Evolutionary conservation across 257 asterid species (phyloP).

Genomic region (Solanum phureja): DNA sequence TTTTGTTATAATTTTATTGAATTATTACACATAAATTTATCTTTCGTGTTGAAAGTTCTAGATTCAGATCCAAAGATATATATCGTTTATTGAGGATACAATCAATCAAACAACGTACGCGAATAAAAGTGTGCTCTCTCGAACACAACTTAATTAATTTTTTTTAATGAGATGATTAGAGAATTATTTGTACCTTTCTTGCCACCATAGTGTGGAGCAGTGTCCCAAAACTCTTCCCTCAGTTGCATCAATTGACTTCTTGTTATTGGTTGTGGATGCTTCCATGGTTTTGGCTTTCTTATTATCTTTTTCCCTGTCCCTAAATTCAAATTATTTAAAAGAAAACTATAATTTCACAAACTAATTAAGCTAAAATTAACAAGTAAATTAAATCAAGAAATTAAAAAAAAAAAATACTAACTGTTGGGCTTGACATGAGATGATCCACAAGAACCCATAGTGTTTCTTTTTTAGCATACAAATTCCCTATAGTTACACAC

Average conservation of each 20-base stretch:
- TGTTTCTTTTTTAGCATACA: slow-evolving; percentile 7
- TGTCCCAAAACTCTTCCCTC: slow-evolving; percentile 84
- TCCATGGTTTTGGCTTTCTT: slow-evolving; percentile 75
- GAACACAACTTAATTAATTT: background rate
- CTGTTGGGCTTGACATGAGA: slow-evolving; percentile 50
- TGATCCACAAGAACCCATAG: slow-evolving; percentile 74
- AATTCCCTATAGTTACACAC: background rate
- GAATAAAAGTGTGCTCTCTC: background rate
- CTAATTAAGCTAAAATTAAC: background rate
- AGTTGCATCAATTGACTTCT: slow-evolving; percentile 69
- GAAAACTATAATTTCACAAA: background rate
- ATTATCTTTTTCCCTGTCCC: slow-evolving; percentile 37
- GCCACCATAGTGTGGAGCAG: slow-evolving; percentile 91
- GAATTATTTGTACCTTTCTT: slow-evolving; percentile 34
- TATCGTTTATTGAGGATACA: background rate
- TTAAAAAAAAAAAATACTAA: background rate
- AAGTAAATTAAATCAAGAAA: background rate
- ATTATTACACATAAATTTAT: background rate
- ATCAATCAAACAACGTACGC: background rate
- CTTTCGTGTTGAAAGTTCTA: background rate
- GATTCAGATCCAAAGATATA: background rate
- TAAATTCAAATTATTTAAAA: no score
- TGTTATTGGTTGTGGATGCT: slow-evolving; percentile 82
- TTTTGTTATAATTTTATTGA: background rate
- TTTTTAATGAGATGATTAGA: background rate